phyloP scores from a whole-genome alignment of 805 yeast genomes.

The Candida sakaeoensis region DNA sequence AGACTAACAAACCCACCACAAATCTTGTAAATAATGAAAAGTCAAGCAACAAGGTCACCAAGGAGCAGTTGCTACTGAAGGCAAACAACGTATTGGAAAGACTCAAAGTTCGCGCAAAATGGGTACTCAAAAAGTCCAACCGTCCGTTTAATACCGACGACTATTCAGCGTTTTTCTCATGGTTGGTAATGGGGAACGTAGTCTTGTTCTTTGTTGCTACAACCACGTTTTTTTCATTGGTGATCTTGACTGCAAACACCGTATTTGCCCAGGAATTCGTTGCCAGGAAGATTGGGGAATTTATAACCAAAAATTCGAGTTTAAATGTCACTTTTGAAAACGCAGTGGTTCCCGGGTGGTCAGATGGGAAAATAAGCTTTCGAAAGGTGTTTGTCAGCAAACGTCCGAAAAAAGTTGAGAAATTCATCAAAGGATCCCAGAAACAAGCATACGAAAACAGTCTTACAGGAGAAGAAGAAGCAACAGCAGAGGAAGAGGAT shows the following conservation, averaged over 20 bases:
- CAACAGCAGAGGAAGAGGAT: conserved; percentile 17
- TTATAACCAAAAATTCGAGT: conserved; percentile 79
- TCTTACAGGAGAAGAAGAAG: conserved; percentile 11
- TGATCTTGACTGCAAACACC: conserved; percentile 74
- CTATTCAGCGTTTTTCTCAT: conserved; percentile 81
- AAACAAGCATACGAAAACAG: conserved; percentile 65
- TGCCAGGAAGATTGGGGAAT: conserved; percentile 76
- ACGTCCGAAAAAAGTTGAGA: conserved; percentile 60
- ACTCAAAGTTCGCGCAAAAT: conserved; percentile 46
- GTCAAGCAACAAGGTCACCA: conserved; percentile 12
- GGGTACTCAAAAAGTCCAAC: conserved; percentile 71
- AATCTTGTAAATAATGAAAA: not conserved
- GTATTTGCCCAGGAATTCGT: conserved; percentile 86
- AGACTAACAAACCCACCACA: not conserved
- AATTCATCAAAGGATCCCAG: conserved; percentile 69
- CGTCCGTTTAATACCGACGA: conserved; percentile 93
- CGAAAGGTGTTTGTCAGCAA: conserved; percentile 81
- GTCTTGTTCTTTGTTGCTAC: conserved; percentile 79
- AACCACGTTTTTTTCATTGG: conserved; percentile 83
- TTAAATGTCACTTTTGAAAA: conserved; percentile 83
- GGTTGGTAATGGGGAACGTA: conserved; percentile 88
- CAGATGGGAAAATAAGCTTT: conserved; percentile 78
- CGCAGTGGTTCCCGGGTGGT: conserved; percentile 94
- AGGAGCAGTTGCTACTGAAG: conserved; percentile 21
- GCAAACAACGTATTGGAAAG: conserved; percentile 30